Evolutionary conservation across 495 filamentous ascomycete genomes (phyloP), one percentile per base, ranked within the genome.

Genomic region (Gamarada debralockiae): DNA sequence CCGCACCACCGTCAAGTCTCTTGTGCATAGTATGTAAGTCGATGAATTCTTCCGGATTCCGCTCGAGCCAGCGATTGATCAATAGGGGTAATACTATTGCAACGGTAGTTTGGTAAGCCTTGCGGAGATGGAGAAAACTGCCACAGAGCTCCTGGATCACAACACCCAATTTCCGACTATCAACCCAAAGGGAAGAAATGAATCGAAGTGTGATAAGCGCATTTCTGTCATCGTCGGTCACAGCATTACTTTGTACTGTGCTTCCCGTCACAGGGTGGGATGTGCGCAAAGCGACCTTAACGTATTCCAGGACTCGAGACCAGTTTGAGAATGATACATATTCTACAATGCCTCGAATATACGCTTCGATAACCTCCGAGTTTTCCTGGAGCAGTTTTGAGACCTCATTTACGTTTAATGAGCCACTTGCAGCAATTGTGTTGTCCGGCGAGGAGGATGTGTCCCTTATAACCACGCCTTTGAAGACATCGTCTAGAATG

Each of bases 71-170:
- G 44, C 79, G 68, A 33, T 73, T 75, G 37, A 85, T 81, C 31
- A 82, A 63, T 51, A 80, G 65, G 1, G 82, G 80, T 3, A 78
- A 65, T 34, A 83, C 69, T 15, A 81, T 65, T 22, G 81, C 82
- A 14, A 85, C 71, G 15, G 77, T 76, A 52, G 81, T 83, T 57
- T 85, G 82, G 47, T 76, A 81, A 3, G 73, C 57, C 62, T 79
- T 83, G 48, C 79, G 77, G 49, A 84, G 76, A 53, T 81, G 79
- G 43, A 84, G 65, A 63, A 84, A 84, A 55, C 73, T 80, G 25
- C 79, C 78, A 57, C 80, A 78, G 15, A 85, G 68, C 63, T 85
- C 82, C 50, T 83, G 77, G 29, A 85, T 76, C 31, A 85, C 60
- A 13, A 76, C 57, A 39, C 75, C 72, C 20, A 85, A 70, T 61